Conservation (phyloP, 441 rosid genomes). For the Arabidopsis lyrata region DNA sequence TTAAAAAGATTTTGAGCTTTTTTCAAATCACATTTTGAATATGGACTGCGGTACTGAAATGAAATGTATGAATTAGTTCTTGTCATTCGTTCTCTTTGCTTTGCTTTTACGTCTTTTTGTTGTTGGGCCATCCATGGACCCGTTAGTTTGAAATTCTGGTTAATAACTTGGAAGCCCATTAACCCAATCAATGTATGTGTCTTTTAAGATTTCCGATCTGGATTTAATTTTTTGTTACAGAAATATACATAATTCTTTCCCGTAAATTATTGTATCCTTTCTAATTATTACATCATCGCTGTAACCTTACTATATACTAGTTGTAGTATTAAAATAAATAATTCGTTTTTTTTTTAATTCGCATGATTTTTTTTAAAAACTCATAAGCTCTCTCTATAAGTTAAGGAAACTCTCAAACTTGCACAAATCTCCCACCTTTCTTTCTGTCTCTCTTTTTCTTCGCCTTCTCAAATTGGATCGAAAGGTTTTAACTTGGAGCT, state of each 20-base stretch:
- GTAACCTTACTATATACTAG: conserved; percentile 1
- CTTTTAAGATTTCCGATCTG: not conserved
- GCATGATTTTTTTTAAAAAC: not conserved
- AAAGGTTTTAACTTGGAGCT: conserved; percentile 31
- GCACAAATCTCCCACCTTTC: not conserved
- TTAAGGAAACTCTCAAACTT: conserved; percentile 19
- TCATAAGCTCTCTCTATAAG: conserved; percentile 20
- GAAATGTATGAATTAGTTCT: no score
- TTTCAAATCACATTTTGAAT: no score
- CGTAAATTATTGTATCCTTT: conserved; percentile 2
- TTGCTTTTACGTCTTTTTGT: no score
- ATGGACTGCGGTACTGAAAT: no score
- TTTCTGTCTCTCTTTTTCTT: conserved; percentile 15
- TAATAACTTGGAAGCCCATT: no score
- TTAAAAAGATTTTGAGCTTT: no score
- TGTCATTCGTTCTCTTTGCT: no score
- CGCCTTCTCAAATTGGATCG: conserved; percentile 17
- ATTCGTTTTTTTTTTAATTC: no score
- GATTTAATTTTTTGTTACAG: not conserved
- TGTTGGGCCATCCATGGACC: no score
- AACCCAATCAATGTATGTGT: no score
- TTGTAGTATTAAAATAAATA: no score
- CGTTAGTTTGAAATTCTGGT: no score
- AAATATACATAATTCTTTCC: not conserved
- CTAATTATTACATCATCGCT: conserved; percentile 34